Percentiles rank a stretch among this genome's conserved stretches.
Conservation (phyloP, 768 basidiomycete species). For the Tulasnella sp. region DNA sequence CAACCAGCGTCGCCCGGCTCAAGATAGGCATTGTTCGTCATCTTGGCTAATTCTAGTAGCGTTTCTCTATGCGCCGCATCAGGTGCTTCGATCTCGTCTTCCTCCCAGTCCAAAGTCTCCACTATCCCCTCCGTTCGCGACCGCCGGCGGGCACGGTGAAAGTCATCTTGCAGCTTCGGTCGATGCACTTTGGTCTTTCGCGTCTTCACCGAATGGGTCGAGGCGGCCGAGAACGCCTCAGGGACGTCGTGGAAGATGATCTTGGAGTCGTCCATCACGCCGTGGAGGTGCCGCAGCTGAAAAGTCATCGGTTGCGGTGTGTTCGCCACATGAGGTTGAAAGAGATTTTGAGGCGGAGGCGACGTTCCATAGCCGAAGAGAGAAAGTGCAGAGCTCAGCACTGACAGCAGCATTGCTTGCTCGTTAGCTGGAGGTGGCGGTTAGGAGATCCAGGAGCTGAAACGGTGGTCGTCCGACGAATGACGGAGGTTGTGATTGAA, state of each 20-base stretch:
- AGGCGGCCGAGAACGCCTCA: not conserved
- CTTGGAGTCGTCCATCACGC: not conserved
- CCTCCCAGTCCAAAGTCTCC: slow-evolving; percentile 40
- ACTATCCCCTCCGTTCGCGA: not conserved
- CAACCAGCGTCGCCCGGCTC: not conserved
- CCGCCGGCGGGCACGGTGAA: slow-evolving; percentile 7
- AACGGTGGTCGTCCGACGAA: not conserved
- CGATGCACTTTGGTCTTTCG: not conserved
- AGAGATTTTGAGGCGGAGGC: not conserved
- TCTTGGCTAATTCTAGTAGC: slow-evolving; percentile 70
- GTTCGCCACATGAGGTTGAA: not conserved
- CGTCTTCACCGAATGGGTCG: not conserved
- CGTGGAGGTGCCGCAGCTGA: slow-evolving; percentile 9
- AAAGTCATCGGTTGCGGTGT: slow-evolving; percentile 8
- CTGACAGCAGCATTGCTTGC: not conserved
- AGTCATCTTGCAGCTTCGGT: not conserved
- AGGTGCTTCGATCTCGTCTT: slow-evolving; percentile 52
- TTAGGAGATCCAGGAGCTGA: not conserved
- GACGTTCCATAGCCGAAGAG: not conserved
- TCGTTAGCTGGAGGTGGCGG: not conserved
- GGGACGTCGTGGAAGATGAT: slow-evolving; percentile 13
- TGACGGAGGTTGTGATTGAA: not conserved
- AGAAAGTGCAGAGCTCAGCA: not conserved
- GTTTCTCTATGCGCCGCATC: slow-evolving; percentile 63
- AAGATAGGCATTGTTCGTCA: slow-evolving; percentile 77